Evolutionary conservation across 345 rosid species (phyloP), one percentile per base, ranked within the genome.

Genomic region (Salix dunnii): DNA sequence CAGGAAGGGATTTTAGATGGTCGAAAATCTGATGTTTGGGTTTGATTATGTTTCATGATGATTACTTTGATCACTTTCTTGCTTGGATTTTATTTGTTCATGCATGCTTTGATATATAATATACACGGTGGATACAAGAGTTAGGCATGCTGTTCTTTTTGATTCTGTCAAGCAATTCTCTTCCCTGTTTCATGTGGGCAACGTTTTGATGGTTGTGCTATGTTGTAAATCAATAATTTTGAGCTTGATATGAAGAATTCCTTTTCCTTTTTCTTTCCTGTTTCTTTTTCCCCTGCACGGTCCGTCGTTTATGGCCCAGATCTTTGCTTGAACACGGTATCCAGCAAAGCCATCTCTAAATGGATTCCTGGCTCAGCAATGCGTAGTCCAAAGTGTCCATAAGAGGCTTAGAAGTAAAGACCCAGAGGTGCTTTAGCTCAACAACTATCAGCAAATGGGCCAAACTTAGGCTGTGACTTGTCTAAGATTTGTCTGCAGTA

Each of bases 1-100:
- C 90, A 82, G 79, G 88, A 85, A 4, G 91, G 84, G 77, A 33
- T 71, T 75, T 70, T 74, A 36, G 87, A 83, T 11, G 89, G 84
- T 46, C 70, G 75, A 51, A 83, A 86, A 21, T 86, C 88, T 33
- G 89, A 88, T 78, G 87, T 71, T 68, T 73, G 81, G 72, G 87
- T 83, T 82, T 87, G 81, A 85, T 78, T 3, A 1, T 28, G 30
- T 67, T 5, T n/a, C 13, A 18, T 63, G 40, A 31, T 28, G 61
- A 9, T 11, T 12, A 5, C 17, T 12, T 16, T 27, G 17, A 27
- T 25, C 11, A 27, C 6, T 38, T 14, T 38, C 28, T 68, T 38
- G 38, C 65, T 71, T 31, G n/a, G 38, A 28, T 27, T 60, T 60
- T 60, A 2, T 16, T 68, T 25, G 4, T 35, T 31, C 23, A n/a